phyloP scores from a whole-genome alignment of 257 asterid genomes.

The Salvia hispanica region DNA sequence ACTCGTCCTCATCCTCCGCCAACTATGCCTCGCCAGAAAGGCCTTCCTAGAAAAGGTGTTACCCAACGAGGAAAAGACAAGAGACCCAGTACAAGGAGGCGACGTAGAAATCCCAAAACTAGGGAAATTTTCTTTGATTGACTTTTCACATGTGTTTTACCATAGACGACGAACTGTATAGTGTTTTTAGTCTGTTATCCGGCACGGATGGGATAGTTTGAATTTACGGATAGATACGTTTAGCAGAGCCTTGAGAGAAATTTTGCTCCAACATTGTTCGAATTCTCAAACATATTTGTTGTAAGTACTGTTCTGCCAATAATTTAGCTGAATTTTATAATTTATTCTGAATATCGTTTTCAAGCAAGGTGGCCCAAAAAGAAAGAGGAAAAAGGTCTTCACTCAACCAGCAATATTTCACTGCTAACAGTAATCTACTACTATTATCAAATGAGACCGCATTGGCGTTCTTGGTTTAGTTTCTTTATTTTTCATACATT shows the following conservation, averaged over 20 bases:
- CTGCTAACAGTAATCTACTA: too few species aligned
- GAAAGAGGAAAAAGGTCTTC: too few species aligned
- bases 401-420: too few species aligned
- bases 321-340: slow-evolving; percentile 28
- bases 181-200: slow-evolving; percentile 30
- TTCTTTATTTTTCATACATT: too few species aligned
- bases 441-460: too few species aligned
- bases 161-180: slow-evolving; percentile 40
- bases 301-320: slow-evolving; percentile 41
- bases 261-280: slow-evolving; percentile 24
- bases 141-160: slow-evolving; percentile 34
- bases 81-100: slow-evolving; percentile 70
- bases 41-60: slow-evolving; percentile 35
- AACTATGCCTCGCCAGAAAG: slow-evolving; percentile 33
- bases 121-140: slow-evolving; percentile 47
- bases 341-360: neutral
- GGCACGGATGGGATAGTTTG: slow-evolving; percentile 34
- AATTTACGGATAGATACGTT: slow-evolving; percentile 23
- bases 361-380: neutral
- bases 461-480: too few species aligned
- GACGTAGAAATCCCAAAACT: slow-evolving; percentile 55
- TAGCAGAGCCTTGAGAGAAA: slow-evolving; percentile 32
- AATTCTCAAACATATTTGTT: slow-evolving; percentile 33
- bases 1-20: slow-evolving; percentile 44
- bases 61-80: slow-evolving; percentile 65